phyloP scores from a whole-genome alignment of 2,329 filamentous ascomycete species.

The Mollisia scopiformis region DNA sequence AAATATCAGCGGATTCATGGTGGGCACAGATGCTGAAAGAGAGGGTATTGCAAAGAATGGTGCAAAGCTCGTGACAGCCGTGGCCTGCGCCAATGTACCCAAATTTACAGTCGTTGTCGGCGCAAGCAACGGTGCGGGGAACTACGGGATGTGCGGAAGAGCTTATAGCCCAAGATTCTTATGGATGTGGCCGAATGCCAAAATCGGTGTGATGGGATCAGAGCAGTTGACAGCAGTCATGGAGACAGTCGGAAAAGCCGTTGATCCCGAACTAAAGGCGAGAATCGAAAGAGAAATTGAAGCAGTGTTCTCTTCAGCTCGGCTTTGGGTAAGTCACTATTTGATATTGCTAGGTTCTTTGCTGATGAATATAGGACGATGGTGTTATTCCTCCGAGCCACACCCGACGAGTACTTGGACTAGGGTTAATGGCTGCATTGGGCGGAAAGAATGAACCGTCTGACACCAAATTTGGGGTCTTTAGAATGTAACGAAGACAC shows the following conservation, averaged over 20 bases:
- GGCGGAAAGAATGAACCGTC: conserved; percentile 66
- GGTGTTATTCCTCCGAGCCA: conserved; percentile 80
- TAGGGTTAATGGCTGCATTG: conserved; percentile 73
- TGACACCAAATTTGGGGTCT: conserved; percentile 76
- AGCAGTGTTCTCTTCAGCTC: conserved; percentile 83
- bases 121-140: conserved; percentile 88
- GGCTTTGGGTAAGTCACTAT: conserved; percentile 69
- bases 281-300: conserved; percentile 91
- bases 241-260: conserved; percentile 86
- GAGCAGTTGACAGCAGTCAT: conserved; percentile 93
- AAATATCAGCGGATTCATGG: conserved; percentile 99
- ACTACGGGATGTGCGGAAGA: conserved; percentile 97
- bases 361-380: conserved; percentile 59
- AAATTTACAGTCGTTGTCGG: conserved; percentile 98
- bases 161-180: conserved; percentile 91
- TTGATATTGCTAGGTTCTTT: conserved; percentile 14
- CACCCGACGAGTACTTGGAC: conserved; percentile 71
- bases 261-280: conserved; percentile 78
- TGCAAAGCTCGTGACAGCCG: conserved; percentile 93
- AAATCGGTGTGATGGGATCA: conserved; percentile 92
- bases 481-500: conserved; percentile 67
- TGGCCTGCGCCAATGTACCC: conserved; percentile 90
- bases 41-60: conserved; percentile 98
- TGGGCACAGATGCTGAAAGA: conserved; percentile 86
- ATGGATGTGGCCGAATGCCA: conserved; percentile 98